Conservation (phyloP, 2,329 filamentous ascomycete species). For the Cordyceps militaris region DNA sequence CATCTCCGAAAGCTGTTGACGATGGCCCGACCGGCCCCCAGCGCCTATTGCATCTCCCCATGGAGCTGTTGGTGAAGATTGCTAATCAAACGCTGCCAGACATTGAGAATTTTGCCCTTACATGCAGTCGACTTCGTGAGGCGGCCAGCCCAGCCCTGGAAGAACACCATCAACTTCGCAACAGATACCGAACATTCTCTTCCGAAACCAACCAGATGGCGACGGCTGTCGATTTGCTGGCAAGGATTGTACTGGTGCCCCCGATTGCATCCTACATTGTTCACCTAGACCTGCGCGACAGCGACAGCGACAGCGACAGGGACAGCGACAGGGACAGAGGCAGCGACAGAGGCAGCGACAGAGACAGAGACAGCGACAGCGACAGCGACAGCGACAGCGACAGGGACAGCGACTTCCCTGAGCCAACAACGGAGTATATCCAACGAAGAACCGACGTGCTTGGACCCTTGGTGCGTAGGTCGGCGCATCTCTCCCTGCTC, state of each 20-base stretch:
- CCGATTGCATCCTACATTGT: slow-evolving; percentile 10
- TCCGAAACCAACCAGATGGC: not conserved
- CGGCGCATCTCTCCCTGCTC: not conserved
- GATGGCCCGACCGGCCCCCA: too few relatives aligned
- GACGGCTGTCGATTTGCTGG: not conserved
- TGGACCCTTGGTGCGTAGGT: not conserved
- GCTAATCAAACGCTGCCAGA: not conserved
- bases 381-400: not conserved
- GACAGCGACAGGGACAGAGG: not conserved
- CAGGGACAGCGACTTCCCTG: too few relatives aligned
- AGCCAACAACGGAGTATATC: too few relatives aligned
- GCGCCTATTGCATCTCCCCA: not conserved
- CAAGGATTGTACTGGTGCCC: not conserved
- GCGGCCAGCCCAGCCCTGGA: not conserved
- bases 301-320: not conserved
- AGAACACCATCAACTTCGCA: not conserved
- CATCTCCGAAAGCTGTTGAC: too few relatives aligned
- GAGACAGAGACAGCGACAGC: not conserved
- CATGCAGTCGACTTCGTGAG: not conserved
- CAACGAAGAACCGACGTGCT: not conserved
- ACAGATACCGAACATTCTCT: not conserved
- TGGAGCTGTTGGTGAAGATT: not conserved
- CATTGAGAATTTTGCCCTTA: not conserved
- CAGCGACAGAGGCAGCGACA: too few relatives aligned
- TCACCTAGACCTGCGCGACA: not conserved